Evolutionary conservation across 1,284 basidiomycete species (phyloP), one percentile per base, ranked within the genome.

Genomic region (Wolfiporia cocos): DNA sequence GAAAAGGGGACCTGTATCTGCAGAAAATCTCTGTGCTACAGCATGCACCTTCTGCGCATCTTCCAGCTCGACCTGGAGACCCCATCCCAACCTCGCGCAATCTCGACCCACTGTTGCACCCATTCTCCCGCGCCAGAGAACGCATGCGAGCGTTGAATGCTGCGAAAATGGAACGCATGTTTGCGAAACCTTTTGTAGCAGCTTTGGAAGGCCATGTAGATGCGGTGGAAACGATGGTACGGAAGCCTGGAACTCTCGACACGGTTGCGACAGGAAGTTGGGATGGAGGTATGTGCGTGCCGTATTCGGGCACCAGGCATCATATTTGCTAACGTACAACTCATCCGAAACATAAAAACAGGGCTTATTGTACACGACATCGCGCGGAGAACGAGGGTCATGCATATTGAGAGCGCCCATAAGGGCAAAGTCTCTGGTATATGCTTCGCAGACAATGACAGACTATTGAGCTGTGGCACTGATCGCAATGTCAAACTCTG

Each of bases 121-220:
- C 95, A 0, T 98, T 99, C 62, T 75, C 92, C 3, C 84, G 89
- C 34, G 87, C 92, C 11, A 71, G 96, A 47, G 95, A 99, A 68
- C 92, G 96, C 39, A 93, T 85, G 17, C 81, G 96, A 45, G 96
- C 96, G 2, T 64, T 99, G 37, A 96, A 93, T 47, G 95, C 95
- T 0, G 88, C 87, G 18, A 99, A 99, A 69, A 86, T 99, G 70
- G 94, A 98, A 46, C 73, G 92, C 40, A 91, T 99, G 69, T 98
- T 98, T 61, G 86, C 95, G 20, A 98, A 96, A 61, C 96, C 96
- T 0, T 99, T 99, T 54, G 75, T 99, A 6, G 91, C 80, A 22
- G 78, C 83, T 40, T 63, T 99, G 34, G 94, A 96, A 46, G 96
- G 95, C 0, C 95, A 98, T 65, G 74, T 90, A 23, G 96, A 99